Conservation (phyloP, 495 filamentous ascomycete genomes). For the Chaetomium tenue region DNA sequence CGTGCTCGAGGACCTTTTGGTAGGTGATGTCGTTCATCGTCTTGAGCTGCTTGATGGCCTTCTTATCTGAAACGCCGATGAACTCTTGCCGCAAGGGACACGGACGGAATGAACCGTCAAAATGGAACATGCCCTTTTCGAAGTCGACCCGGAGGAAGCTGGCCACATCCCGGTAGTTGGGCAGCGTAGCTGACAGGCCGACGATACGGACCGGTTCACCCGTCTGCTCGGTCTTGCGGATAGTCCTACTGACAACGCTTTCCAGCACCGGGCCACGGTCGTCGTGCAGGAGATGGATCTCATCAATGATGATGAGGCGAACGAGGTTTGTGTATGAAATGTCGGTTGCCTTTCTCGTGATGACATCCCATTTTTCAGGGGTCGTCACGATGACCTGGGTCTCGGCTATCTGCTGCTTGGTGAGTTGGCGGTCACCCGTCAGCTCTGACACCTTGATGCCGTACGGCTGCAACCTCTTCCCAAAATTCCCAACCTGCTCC, state of each 20-base stretch:
- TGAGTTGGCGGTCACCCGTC: constrained; percentile 96
- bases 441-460: constrained; percentile 91
- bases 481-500: constrained; percentile 96
- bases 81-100: constrained; percentile 96
- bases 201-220: constrained; percentile 87
- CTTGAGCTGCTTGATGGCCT: constrained; percentile 98
- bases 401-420: constrained; percentile 96
- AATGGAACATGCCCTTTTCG: constrained; percentile 85
- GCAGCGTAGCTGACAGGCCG: constrained; percentile 90
- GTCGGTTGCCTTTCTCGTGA: constrained; percentile 96
- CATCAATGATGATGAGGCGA: constrained; percentile 91
- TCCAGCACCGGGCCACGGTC: constrained; percentile 96
- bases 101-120: constrained; percentile 90
- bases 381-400: constrained; percentile 99
- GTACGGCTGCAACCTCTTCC: constrained; percentile 82
- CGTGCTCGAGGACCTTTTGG: constrained; percentile 95
- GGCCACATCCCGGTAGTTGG: constrained; percentile 95
- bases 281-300: constrained; percentile 96
- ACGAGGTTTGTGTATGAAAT: constrained; percentile 96
- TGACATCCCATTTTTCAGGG: constrained; percentile 98
- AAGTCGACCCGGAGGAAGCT: constrained; percentile 93
- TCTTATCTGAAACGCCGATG: constrained; percentile 95
- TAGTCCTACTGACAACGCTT: constrained; percentile 92
- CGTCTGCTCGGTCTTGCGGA: constrained; percentile 88
- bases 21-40: constrained; percentile 99